Evolutionary conservation across 106 monocot species (phyloP).

Genomic region (Narthecium ossifragum): DNA sequence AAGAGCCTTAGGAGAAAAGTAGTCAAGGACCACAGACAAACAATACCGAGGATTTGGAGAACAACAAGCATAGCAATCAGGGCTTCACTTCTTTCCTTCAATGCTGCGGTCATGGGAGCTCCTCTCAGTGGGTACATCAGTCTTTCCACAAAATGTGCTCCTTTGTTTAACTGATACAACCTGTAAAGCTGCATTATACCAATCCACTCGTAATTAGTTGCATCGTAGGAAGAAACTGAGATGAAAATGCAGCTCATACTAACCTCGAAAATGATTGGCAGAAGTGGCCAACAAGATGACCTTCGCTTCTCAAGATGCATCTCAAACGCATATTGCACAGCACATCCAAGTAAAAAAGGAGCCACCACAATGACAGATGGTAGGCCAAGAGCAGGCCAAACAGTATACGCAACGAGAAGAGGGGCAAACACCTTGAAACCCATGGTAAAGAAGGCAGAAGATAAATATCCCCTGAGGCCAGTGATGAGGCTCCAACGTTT

Average conservation of each 20-base stretch:
- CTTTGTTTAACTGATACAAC: constrained; percentile 65
- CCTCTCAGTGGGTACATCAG: constrained; percentile 41
- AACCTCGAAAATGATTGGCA: constrained; percentile 85
- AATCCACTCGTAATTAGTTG: too few species aligned
- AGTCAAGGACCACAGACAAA: constrained; percentile 62
- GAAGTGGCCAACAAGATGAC: constrained; percentile 69
- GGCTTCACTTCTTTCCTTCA: constrained; percentile 34
- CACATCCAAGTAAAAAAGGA: constrained; percentile 68
- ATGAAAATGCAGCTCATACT: not conserved
- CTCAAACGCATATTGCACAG: constrained; percentile 57
- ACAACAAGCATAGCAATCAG: constrained; percentile 44
- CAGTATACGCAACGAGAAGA: constrained; percentile 35
- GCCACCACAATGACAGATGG: constrained; percentile 43
- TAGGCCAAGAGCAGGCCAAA: constrained; percentile 59
- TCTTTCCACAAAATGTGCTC: constrained; percentile 57
- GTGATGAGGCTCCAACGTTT: constrained; percentile 70
- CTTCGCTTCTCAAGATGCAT: constrained; percentile 13
- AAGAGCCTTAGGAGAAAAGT: constrained; percentile 68
- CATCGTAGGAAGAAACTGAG: not conserved
- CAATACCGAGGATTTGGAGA: constrained; percentile 53
- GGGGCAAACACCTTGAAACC: constrained; percentile 67
- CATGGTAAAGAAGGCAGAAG: constrained; percentile 61
- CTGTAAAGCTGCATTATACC: constrained; percentile 70
- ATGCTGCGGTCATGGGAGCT: constrained; percentile 13
- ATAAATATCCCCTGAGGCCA: constrained; percentile 53